Percentiles rank a stretch among this genome's conserved stretches.
These are phyloP conservation scores for Dothideomycetes sp. DNA, from an alignment of 2,329 filamentous ascomycete genomes.

Conservation along the genomic window DNA sequence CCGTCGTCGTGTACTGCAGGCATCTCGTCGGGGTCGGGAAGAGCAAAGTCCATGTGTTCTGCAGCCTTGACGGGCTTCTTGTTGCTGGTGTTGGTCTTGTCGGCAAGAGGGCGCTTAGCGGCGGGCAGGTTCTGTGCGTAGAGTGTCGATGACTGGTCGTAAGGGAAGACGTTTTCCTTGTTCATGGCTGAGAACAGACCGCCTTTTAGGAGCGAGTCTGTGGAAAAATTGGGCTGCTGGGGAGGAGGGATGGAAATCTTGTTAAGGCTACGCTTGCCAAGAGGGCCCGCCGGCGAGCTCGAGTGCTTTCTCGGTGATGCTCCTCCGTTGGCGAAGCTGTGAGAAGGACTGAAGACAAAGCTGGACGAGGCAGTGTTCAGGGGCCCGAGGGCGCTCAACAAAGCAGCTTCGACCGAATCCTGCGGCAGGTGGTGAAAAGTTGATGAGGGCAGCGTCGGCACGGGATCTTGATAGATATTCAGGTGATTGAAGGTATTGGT, in stretches of 20 bases:
- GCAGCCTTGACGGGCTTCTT: slow-evolving; percentile 60
- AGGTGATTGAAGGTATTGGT: slow-evolving; percentile 43
- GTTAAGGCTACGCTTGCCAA: slow-evolving; percentile 56
- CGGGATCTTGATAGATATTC: slow-evolving; percentile 51
- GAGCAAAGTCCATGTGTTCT: slow-evolving; percentile 39
- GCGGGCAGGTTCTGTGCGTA: slow-evolving; percentile 22
- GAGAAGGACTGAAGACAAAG: slow-evolving; percentile 56
- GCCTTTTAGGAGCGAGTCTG: slow-evolving; percentile 63
- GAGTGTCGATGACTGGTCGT: slow-evolving; percentile 26
- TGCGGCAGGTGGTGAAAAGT: slow-evolving; percentile 26
- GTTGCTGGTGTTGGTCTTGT: slow-evolving; percentile 54
- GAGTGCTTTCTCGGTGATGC: slow-evolving; percentile 63
- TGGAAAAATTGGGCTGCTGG: slow-evolving; percentile 42
- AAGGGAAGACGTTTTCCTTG: slow-evolving; percentile 41
- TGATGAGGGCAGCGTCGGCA: slow-evolving; percentile 25
- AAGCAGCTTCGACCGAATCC: slow-evolving; percentile 40
- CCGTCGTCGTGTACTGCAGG: slow-evolving; percentile 76
- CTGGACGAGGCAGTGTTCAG: slow-evolving; percentile 42
- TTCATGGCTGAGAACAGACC: slow-evolving; percentile 40
- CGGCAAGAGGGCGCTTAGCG: slow-evolving; percentile 56
- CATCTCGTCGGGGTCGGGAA: slow-evolving; percentile 72
- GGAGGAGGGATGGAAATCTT: slow-evolving; percentile 60
- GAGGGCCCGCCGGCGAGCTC: slow-evolving; percentile 52
- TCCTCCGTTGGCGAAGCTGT: slow-evolving; percentile 42
- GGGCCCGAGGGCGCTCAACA: slow-evolving; percentile 37